Conservation (phyloP, 192 early-diverging fungal genomes). For the Diversispora epigaea region DNA sequence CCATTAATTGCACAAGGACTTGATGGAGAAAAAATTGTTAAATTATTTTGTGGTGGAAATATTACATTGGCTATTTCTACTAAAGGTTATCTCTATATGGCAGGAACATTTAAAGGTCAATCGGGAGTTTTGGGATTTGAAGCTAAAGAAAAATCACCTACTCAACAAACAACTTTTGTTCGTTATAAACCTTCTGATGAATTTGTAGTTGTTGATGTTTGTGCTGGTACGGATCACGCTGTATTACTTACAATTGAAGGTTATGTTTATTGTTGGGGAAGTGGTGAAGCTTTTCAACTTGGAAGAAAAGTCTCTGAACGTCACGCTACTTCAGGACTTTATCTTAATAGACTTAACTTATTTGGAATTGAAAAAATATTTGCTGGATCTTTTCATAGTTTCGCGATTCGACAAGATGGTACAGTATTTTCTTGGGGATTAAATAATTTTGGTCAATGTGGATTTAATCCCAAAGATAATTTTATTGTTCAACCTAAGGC, state of each 20-base stretch:
- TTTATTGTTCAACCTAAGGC: conserved; percentile 55
- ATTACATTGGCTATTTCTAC: conserved; percentile 76
- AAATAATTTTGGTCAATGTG: conserved; percentile 90
- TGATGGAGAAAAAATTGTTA: conserved; percentile 69
- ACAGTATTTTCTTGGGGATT: conserved; percentile 81
- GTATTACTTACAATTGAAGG: conserved; percentile 72
- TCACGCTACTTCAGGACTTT: conserved; percentile 63
- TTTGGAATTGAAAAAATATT: conserved; percentile 61
- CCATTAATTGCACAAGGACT: conserved; percentile 69
- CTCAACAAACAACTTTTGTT: conserved; percentile 58
- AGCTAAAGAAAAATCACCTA: conserved; percentile 57
- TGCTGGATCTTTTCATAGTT: conserved; percentile 82
- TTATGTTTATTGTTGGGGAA: conserved; percentile 86
- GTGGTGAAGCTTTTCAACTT: conserved; percentile 84
- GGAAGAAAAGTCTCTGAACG: conserved; percentile 80
- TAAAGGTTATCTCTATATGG: conserved; percentile 77
- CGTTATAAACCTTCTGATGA: conserved; percentile 57
- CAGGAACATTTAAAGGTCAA: conserved; percentile 75
- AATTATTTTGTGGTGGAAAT: conserved; percentile 83
- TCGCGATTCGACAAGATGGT: conserved; percentile 68
- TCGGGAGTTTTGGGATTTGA: not conserved
- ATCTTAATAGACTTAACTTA: conserved; percentile 53
- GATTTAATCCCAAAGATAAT: conserved; percentile 37
- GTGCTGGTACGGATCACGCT: conserved; percentile 83
- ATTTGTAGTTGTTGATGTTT: conserved; percentile 71